Evolutionary conservation across 257 asterid species (phyloP).

Genomic region (Solanum pinnatisectum): DNA sequence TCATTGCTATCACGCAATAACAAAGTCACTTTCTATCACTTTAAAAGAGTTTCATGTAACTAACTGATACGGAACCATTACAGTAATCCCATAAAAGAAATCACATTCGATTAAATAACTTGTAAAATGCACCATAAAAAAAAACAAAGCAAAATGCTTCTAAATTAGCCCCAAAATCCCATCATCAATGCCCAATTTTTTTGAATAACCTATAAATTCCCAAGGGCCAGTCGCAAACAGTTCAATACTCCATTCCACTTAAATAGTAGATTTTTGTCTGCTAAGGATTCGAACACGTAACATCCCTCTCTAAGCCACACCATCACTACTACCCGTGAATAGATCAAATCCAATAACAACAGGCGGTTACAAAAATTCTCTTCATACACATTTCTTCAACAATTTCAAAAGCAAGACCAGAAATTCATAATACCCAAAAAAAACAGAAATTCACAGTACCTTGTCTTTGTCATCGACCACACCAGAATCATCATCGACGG

Average conservation of each 20-base stretch:
- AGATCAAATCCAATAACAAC: background rate
- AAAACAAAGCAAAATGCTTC: background rate
- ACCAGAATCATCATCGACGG: conserved; percentile 19
- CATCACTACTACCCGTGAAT: background rate
- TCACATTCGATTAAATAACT: background rate
- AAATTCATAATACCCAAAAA: background rate
- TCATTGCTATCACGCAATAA: background rate
- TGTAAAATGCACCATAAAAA: background rate
- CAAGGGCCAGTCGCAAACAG: background rate
- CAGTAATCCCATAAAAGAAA: background rate
- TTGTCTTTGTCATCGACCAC: conserved; percentile 19
- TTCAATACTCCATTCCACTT: background rate
- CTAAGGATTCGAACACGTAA: background rate
- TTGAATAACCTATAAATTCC: background rate
- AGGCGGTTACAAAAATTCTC: background rate
- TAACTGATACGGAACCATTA: background rate
- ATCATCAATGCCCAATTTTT: background rate
- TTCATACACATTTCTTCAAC: background rate
- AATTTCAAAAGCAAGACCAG: background rate
- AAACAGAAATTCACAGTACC: background rate
- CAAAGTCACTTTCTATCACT: background rate
- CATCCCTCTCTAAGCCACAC: background rate
- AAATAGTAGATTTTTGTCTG: background rate
- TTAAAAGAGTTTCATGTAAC: background rate
- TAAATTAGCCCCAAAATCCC: background rate